phyloP scores from a whole-genome alignment of 495 filamentous ascomycete genomes.

The Penicillium goetzii region DNA sequence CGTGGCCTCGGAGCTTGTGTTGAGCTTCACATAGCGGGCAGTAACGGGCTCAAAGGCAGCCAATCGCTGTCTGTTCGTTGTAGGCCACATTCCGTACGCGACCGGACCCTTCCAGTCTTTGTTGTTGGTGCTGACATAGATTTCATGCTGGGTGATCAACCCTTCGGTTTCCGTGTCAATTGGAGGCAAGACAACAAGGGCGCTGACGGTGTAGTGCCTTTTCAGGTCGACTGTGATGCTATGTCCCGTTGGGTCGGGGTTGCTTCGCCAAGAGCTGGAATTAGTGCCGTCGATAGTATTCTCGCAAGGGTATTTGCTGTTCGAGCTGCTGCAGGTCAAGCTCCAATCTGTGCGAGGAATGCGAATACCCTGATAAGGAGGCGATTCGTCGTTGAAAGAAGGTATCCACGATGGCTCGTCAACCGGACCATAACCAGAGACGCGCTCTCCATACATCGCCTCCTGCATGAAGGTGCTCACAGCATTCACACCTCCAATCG shows the following conservation, averaged over 20 bases:
- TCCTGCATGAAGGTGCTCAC: slow-evolving; percentile 16
- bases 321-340: slow-evolving; percentile 18
- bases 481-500: slow-evolving; percentile 12
- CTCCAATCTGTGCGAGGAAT: slow-evolving; percentile 16
- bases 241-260: slow-evolving; percentile 3
- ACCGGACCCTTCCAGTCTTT: slow-evolving; percentile 38
- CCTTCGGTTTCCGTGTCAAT: slow-evolving; percentile 36
- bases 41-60: slow-evolving; percentile 41
- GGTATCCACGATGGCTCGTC: slow-evolving; percentile 10
- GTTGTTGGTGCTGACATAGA: slow-evolving; percentile 46
- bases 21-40: slow-evolving; percentile 48
- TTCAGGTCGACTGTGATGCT: slow-evolving; percentile 18
- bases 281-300: slow-evolving; percentile 22
- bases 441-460: slow-evolving; percentile 14
- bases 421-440: slow-evolving; percentile 11
- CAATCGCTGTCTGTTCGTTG: slow-evolving; percentile 42
- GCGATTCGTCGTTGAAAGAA: slow-evolving; percentile 20
- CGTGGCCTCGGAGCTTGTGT: slow-evolving; percentile 38
- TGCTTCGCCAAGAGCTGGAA: slow-evolving; percentile 25
- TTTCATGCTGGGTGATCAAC: slow-evolving; percentile 44
- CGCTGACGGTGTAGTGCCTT: slow-evolving; percentile 20
- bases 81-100: slow-evolving; percentile 50
- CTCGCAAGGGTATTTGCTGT: slow-evolving; percentile 10
- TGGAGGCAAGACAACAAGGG: slow-evolving; percentile 32
- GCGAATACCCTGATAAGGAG: slow-evolving; percentile 11